phyloP scores from a whole-genome alignment of 352 stramenopile species.

The Pythium apleroticum region DNA sequence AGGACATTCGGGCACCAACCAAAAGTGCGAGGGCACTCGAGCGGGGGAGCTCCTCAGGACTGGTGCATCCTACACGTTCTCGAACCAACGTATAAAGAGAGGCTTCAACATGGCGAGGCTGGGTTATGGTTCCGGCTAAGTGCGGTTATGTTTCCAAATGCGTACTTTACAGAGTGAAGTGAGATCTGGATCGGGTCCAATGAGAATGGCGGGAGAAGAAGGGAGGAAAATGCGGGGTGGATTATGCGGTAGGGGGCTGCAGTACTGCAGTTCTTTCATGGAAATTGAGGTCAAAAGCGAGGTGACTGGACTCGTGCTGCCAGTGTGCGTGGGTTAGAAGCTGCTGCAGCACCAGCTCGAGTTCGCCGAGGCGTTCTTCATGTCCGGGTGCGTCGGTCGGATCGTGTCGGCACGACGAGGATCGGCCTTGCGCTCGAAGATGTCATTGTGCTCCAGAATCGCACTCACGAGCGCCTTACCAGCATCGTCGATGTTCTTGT shows the following conservation, averaged over 20 bases:
- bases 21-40: constrained; percentile 16
- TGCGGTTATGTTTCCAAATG: constrained; percentile 1
- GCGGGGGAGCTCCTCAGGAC: constrained; percentile 6
- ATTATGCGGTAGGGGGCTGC: neutral
- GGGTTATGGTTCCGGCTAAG: constrained; percentile 7
- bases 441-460: constrained; percentile 81
- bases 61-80: constrained; percentile 14
- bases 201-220: neutral
- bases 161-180: constrained; percentile 3
- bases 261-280: neutral
- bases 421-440: constrained; percentile 84
- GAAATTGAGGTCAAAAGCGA: neutral
- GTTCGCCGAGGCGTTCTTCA: constrained; percentile 34
- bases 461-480: constrained; percentile 79
- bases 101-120: constrained; percentile 1
- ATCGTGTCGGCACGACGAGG: constrained; percentile 71
- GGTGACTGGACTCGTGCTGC: neutral
- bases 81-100: constrained; percentile 13
- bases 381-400: constrained; percentile 61
- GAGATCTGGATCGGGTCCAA: neutral
- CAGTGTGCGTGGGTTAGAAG: constrained; percentile 44
- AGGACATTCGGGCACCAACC: constrained; percentile 24
- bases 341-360: constrained; percentile 87
- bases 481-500: constrained; percentile 90
- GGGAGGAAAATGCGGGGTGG: neutral